Evolutionary conservation across 352 stramenopile species (phyloP), one percentile per base, ranked within the genome.

Genomic region (Phytopythium sindhum): DNA sequence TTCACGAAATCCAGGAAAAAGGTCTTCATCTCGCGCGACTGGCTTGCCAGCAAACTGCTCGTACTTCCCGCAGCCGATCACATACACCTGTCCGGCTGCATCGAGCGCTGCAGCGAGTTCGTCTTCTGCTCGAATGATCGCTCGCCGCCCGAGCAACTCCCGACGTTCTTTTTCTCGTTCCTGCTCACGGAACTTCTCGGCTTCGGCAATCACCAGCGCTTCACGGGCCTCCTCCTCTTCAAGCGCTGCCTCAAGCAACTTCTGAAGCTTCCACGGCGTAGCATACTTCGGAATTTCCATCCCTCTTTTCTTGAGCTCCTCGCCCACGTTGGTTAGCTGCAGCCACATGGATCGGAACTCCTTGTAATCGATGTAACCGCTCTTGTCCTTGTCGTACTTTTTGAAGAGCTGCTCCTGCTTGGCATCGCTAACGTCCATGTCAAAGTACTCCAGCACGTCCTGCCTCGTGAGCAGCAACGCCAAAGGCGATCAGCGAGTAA

Each of bases 331-430:
- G 9, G 80, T 66, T 9, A 97, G 70, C 2, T 79, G 74, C 14
- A 98, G 63, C 89, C 89, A 98, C 66, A 98, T 97, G 45, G 90
- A 80, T 15, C 93, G 93, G 67, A 98, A 98, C 66, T 98, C 92
- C 17, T 80, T 78, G 71, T 98, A 98, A 58, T 98, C 90, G 57
- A 98, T 98, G 58, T 77, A 89, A 1, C 91, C 92, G 42, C 83
- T 95, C 44, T 88, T 90, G 68, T 98, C 87, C 47, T 88, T 93
- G 75, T 98, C 95, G 69, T 97, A 97, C 55, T 98, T 95, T 33
- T 78, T 83, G 67, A 98, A 98, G 14, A 98, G 73, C 26, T 84
- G 70, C 60, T 98, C 95, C 55, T 97, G 88, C 67, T 97, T 97
- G 59, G 73, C 80, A 58, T 98, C 91, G 21, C 83, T 92, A 23